Evolutionary conservation across 805 yeast species (phyloP), one percentile per base, ranked within the genome.

Genomic region (Sungouiella thailandica): DNA sequence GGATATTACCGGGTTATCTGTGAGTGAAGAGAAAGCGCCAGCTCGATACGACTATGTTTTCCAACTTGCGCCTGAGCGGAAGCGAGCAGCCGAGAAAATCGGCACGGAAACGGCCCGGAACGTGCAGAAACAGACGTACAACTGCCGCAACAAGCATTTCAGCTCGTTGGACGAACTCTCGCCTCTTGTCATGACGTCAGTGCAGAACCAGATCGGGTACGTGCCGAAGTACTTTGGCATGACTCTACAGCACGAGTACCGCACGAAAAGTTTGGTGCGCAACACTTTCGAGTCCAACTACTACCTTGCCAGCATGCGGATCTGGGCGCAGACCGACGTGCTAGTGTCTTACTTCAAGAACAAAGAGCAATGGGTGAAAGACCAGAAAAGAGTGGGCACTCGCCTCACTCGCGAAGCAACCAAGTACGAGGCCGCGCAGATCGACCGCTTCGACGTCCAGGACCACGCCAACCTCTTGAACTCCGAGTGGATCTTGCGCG

Each of bases 1-100:
- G 35, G 83, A 78, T 45, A 64, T 79, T 34, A 70, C 76, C 3
- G 86, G 80, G 3, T 43, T 58, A 20, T 53, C 57, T 7, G 35
- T 44, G 7, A 41, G 51, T 37, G 44, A 42, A 32, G 57, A 49
- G 16, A 17, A 19, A 7, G 41, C 43, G 18, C 60, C 60, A 5
- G 46, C 41, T 2, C 43, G 49, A 23, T 53, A 47, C 17, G 35
- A 43, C 10, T 35, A 38, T 3, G n/a, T n/a, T n/a, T n/a, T n/a
- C n/a, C n/a, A n/a, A n/a, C 20, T 43, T 20, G 35, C 40, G 7
- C 35, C 18, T 8, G 19, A 28, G 11, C 6, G 1, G 12, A 20
- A 19, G 12, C 8, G 28, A 7, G n/a, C n/a, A n/a, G n/a, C n/a
- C n/a, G 22, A 19, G 9, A 19, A 19, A 7, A n/a, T n/a, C n/a